Evolutionary conservation across 1,139 yeast species (phyloP), one percentile per base, ranked within the genome.

Genomic region (Saccharomyces hybrid): DNA sequence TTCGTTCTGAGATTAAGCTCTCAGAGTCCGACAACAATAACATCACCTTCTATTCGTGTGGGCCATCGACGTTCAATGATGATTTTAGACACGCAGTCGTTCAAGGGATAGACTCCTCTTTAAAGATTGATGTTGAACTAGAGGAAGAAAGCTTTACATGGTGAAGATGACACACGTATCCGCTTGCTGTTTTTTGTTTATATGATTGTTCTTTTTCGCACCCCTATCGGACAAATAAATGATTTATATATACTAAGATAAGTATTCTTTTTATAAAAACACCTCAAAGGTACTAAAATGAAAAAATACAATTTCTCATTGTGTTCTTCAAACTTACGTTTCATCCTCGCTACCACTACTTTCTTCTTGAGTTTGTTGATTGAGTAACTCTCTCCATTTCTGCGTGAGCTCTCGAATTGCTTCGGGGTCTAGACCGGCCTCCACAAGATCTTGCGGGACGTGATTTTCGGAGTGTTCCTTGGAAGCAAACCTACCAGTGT

Each of bases 381-480:
- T 64, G 46, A 77, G 55, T 12, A 69, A 51, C 47, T 73, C 76
- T 21, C 72, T 70, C 88, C 90, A 85, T 59, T 82, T 78, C 54
- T 77, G 74, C 1, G 86, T 83, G 57, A 86, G 72, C 55, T 85
- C 89, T 21, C 79, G 80, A 80, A 86, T 81, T 1, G 82, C 76
- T 26, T 75, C 75, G 0, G 88, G 77, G 64, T 87, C 83, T 59
- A 81, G 67, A 29, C 88, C 77, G 0, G 97, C 97, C 67, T 89
- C 95, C 4, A 93, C 85, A 31, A 95, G 82, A 63, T 93, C 99
- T 53, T 81, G 76, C 0, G 99, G 99, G 2, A 93, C 97, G 64
- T 87, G 91, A 66, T 86, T 89, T 65, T 91, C 96, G 2, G 95
- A 82, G 66, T 88, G 93, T 54, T 89, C 96, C 61, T 86, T 87